Conservation (phyloP, 495 filamentous ascomycete genomes). For the Aspergillus panamensis region DNA sequence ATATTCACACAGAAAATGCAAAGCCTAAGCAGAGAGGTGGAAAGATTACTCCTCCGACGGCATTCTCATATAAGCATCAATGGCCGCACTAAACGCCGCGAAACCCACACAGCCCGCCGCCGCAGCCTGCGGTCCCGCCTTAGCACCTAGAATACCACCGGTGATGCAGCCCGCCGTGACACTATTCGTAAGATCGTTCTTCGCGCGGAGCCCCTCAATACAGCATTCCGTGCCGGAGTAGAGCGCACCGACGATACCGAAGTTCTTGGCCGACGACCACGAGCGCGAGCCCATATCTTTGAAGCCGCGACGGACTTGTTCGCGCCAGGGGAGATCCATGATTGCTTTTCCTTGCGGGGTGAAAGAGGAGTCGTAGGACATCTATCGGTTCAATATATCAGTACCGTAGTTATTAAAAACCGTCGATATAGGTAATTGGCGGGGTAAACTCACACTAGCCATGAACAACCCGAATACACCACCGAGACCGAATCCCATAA, state of each 20-base stretch:
- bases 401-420: not conserved
- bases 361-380: slow-evolving; percentile 86
- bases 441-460: slow-evolving; percentile 67
- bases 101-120: slow-evolving; percentile 90
- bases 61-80: slow-evolving; percentile 86
- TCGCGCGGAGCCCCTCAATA: slow-evolving; percentile 85
- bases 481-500: slow-evolving; percentile 84
- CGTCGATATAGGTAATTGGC: too few relatives aligned
- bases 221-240: slow-evolving; percentile 93
- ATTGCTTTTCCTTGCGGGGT: slow-evolving; percentile 61
- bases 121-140: slow-evolving; percentile 86
- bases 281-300: slow-evolving; percentile 88
- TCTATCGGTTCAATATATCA: slow-evolving; percentile 44
- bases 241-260: slow-evolving; percentile 84
- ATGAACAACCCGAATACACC: slow-evolving; percentile 94
- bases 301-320: slow-evolving; percentile 82
- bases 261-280: slow-evolving; percentile 87
- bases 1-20: not conserved
- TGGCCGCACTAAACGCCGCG: slow-evolving; percentile 91
- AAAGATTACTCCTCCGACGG: slow-evolving; percentile 31
- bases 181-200: slow-evolving; percentile 90
- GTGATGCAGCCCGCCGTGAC: slow-evolving; percentile 87
- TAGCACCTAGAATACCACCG: slow-evolving; percentile 77
- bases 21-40: too few relatives aligned
- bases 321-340: slow-evolving; percentile 66